These are phyloP conservation scores for Coemansia sp. DNA, from an alignment of 192 early-diverging fungal species.

Conservation along the genomic window DNA sequence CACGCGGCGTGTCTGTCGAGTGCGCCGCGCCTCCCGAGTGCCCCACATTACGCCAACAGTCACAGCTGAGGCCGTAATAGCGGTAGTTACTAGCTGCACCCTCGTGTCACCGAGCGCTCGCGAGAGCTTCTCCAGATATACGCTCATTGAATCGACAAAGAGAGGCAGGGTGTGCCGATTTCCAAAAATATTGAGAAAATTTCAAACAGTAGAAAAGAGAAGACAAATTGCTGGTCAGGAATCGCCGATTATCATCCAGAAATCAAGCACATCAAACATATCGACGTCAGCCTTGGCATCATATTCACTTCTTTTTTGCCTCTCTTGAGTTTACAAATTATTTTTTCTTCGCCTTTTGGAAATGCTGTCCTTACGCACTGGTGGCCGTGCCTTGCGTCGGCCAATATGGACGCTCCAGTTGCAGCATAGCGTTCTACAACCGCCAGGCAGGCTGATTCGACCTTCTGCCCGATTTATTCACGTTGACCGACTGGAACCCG, in stretches of 20 bases:
- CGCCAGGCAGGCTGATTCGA: background rate
- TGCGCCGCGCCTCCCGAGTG: conserved; percentile 55
- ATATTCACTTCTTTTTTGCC: background rate
- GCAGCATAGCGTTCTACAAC: background rate
- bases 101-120: conserved; percentile 33
- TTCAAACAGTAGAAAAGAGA: background rate
- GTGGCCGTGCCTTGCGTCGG: background rate
- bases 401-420: background rate
- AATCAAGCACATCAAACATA: background rate
- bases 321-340: background rate
- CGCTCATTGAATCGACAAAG: conserved; percentile 11
- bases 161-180: background rate
- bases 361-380: conserved; percentile 7
- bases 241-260: background rate
- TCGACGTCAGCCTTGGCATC: background rate
- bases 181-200: background rate
- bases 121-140: conserved; percentile 36
- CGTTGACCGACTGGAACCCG: conserved; percentile 19
- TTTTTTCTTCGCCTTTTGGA: background rate
- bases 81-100: conserved; percentile 57
- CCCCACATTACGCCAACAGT: conserved; percentile 65
- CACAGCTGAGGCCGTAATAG: conserved; percentile 64
- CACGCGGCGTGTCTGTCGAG: conserved; percentile 52
- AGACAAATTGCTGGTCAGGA: background rate
- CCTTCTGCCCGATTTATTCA: conserved; percentile 18